Conservation (phyloP, 371 early-diverging fungal genomes). For the Apophysomyces ossiformis region DNA sequence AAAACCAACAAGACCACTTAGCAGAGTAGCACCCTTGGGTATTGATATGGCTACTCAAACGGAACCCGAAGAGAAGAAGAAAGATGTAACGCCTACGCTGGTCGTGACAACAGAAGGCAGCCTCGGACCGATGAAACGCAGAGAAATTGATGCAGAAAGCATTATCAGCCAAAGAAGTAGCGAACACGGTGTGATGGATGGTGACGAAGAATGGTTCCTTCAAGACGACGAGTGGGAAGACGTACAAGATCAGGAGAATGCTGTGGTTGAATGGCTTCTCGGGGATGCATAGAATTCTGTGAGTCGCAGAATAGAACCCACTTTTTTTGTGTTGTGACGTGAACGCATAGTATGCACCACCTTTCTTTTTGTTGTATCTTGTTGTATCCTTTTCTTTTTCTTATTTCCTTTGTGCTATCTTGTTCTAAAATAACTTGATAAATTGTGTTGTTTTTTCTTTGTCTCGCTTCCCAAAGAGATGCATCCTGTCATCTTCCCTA, state of each 20-base stretch:
- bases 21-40: conserved; percentile 13
- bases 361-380: not conserved
- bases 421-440: too few relatives aligned
- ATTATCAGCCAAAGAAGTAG: conserved; percentile 13
- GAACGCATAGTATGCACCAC: not conserved
- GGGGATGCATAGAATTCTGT: conserved; percentile 23
- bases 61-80: conserved; percentile 10
- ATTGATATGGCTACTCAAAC: conserved; percentile 20
- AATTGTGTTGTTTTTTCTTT: too few relatives aligned
- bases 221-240: conserved; percentile 50
- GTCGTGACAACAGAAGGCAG: conserved; percentile 23
- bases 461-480: too few relatives aligned
- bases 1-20: conserved; percentile 10
- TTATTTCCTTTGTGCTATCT: too few relatives aligned
- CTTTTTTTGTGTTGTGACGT: too few relatives aligned
- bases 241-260: conserved; percentile 39
- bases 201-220: conserved; percentile 54
- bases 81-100: conserved; percentile 18
- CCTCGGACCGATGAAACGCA: conserved; percentile 1
- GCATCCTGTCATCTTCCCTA: too few relatives aligned
- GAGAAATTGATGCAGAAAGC: not conserved
- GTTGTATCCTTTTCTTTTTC: not conserved
- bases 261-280: conserved; percentile 50
- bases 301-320: too few relatives aligned
- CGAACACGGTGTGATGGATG: conserved; percentile 42